phyloP scores from a whole-genome alignment of 768 basidiomycete species.

The Pisolithus sp. region DNA sequence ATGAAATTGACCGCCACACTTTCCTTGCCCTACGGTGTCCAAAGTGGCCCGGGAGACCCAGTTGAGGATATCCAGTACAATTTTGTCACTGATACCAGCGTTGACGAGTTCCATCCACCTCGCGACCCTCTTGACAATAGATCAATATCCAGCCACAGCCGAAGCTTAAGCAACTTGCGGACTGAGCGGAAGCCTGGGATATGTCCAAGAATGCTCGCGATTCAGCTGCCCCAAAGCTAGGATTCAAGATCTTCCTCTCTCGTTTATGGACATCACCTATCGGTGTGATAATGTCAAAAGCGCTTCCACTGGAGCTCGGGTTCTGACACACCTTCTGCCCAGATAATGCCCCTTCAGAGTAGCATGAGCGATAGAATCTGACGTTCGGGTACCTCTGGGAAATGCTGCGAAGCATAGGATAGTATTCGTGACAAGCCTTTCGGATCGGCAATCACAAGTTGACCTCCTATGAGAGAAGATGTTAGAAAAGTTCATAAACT shows the following conservation, averaged over 20 bases:
- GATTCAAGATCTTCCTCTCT: constrained; percentile 48
- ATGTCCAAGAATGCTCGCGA: constrained; percentile 45
- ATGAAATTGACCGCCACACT: neutral
- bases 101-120: constrained; percentile 20
- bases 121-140: constrained; percentile 12
- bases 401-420: constrained; percentile 38
- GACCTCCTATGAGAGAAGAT: constrained; percentile 29
- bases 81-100: constrained; percentile 3
- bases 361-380: constrained; percentile 12
- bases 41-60: constrained; percentile 36
- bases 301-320: constrained; percentile 5
- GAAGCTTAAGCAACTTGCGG: constrained; percentile 8
- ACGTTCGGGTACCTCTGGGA: constrained; percentile 30
- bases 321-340: constrained; percentile 34
- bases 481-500: constrained; percentile 24
- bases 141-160: neutral
- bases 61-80: constrained; percentile 15
- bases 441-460: constrained; percentile 41
- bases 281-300: neutral
- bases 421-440: constrained; percentile 38
- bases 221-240: constrained; percentile 48
- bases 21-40: constrained; percentile 48
- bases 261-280: constrained; percentile 41
- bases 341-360: constrained; percentile 30
- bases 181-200: constrained; percentile 34